phyloP scores from a whole-genome alignment of 306 rosid species.

The Senna siamea region DNA sequence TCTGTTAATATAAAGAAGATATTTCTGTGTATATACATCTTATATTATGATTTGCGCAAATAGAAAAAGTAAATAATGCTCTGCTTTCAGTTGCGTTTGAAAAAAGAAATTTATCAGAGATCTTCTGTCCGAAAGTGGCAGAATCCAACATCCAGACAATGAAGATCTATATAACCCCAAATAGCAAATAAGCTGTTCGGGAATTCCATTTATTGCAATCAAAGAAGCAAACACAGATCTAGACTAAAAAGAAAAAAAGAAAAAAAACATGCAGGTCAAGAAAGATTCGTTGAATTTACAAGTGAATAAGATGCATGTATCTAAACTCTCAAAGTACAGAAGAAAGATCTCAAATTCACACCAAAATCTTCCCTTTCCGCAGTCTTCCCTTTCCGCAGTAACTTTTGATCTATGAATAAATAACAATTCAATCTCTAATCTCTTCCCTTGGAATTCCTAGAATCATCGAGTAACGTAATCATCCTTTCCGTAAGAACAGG shows the following conservation, averaged over 20 bases:
- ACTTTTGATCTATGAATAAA: not conserved
- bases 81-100: no score
- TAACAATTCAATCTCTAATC: not conserved
- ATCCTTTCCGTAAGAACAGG: slow-evolving; percentile 12
- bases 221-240: not conserved
- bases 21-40: no score
- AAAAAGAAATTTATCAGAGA: no score
- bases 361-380: no score
- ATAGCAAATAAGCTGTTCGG: no score
- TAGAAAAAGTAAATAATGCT: no score
- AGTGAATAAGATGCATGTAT: not conserved
- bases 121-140: not conserved
- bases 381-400: no score
- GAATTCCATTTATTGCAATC: no score
- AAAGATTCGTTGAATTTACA: not conserved
- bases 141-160: not conserved
- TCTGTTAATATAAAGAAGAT: no score
- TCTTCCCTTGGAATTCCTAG: not conserved
- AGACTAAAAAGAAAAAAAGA: not conserved
- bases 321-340: not conserved
- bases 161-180: not conserved
- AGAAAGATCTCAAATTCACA: not conserved
- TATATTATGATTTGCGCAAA: no score
- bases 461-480: not conserved
- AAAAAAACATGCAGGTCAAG: not conserved